Evolutionary conservation across 805 yeast genomes (phyloP), one percentile per base, ranked within the genome.

Genomic region (Ogataea minuta): DNA sequence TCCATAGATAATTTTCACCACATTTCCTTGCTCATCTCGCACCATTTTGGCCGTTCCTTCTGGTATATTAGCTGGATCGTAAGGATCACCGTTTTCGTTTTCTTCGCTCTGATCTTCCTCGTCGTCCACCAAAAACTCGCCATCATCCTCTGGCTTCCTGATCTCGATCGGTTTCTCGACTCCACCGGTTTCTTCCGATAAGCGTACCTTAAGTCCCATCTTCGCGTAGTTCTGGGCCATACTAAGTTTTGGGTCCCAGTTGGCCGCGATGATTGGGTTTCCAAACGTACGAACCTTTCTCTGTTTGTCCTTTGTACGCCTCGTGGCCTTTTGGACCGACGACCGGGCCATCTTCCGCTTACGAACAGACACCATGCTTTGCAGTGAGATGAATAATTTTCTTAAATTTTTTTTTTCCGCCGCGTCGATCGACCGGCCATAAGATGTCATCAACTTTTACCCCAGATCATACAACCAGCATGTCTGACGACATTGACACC

Each of bases 161-260:
- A 66, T 45, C 56, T 64, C 59, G n/a, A 78, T 61, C 28, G 72
- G 68, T 40, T 74, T 74, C 55, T 87, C 95, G n/a, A 63, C 65
- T 33, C 97, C 97, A 44, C 97, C 98, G 1, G 95, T 79, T 1
- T 78, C 70, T 12, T 63, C 67, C 17, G 84, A 83, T 25, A 90
- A 62, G 50, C 79, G 77, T 9, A 84, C 71, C 25, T 78, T 69
- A 37, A 93, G 68, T 3, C 99, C 99, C 20, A 93, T 66, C 47
- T 71, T 77, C 52, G 81, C 81, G 65, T 93, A 91, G 62, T 93
- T 93, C 59, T 93, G 98, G 36, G 79, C 72, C 44, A 90, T 66
- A 0, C 98, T 90, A 41, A 82, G 70, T 9, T 76, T 74, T 43
- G 79, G 75, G 63, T 93, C 96, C 99, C 99, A 93, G 61, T 89